Conservation (phyloP, 2,329 filamentous ascomycete species). For the Pleoardoris graminearum region DNA sequence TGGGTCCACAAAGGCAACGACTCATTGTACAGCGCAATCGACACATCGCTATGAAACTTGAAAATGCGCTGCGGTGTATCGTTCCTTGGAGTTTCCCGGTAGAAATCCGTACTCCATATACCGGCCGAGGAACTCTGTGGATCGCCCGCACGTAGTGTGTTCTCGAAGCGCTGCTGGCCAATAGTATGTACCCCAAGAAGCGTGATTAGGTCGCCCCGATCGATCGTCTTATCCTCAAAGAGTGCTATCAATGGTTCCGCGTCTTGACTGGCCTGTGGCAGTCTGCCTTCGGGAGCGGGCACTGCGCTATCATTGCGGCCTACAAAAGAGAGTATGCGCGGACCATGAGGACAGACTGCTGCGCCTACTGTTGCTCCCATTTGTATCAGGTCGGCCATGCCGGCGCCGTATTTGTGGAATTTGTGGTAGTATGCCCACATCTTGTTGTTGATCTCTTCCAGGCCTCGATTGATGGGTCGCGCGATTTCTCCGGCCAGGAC, state of each 20-base stretch:
- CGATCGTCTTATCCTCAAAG: conserved; percentile 46
- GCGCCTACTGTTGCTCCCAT: conserved; percentile 45
- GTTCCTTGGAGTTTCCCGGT: conserved; percentile 38
- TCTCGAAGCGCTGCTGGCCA: conserved; percentile 43
- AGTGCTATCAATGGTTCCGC: conserved; percentile 42
- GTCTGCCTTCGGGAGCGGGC: conserved; percentile 38
- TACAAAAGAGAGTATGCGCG: conserved; percentile 44
- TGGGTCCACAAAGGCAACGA: conserved; percentile 41
- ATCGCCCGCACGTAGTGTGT: conserved; percentile 35
- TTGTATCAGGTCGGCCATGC: conserved; percentile 47
- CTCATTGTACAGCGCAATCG: conserved; percentile 40
- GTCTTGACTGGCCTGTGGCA: conserved; percentile 39
- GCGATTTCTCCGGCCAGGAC: conserved; percentile 36
- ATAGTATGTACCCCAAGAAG: conserved; percentile 46
- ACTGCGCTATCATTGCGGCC: conserved; percentile 44
- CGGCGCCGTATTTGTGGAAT: conserved; percentile 40
- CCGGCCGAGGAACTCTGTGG: conserved; percentile 45
- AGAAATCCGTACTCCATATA: conserved; percentile 45
- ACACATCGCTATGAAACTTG: conserved; percentile 44
- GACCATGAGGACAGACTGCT: conserved; percentile 46
- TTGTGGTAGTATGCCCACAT: conserved; percentile 39
- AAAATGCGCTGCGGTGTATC: conserved; percentile 38
- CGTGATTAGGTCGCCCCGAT: conserved; percentile 42
- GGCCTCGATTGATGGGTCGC: conserved; percentile 35
- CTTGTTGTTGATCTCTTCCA: conserved; percentile 30